phyloP scores from a whole-genome alignment of 768 basidiomycete genomes.

The Pulveroboletus sp. region DNA sequence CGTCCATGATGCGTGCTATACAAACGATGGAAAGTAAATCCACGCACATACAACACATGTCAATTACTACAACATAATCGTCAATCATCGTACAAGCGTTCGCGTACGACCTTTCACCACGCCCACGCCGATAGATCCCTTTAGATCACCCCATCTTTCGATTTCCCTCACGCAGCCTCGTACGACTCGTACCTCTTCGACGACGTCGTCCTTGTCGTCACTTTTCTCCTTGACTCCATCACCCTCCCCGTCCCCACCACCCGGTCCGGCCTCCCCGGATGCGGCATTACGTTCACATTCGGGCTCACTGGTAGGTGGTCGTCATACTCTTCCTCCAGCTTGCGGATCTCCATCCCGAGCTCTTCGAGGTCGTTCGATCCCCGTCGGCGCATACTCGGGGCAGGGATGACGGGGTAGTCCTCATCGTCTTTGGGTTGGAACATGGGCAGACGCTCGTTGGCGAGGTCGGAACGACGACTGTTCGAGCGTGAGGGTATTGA shows the following conservation, averaged over 20 bases:
- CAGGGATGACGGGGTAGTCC: slow-evolving; percentile 48
- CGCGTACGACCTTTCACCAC: not conserved
- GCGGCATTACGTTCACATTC: not conserved
- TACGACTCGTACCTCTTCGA: slow-evolving; percentile 56
- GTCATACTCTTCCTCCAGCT: slow-evolving; percentile 52
- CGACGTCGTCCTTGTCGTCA: slow-evolving; percentile 44
- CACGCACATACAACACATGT: too few relatives aligned
- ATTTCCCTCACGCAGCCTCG: not conserved
- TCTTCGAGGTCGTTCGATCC: slow-evolving; percentile 39
- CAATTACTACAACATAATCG: not conserved
- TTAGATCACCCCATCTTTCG: not conserved
- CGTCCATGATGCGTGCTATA: too few relatives aligned
- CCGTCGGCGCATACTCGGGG: slow-evolving; percentile 57
- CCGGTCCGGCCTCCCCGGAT: not conserved
- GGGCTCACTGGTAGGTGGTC: slow-evolving; percentile 29
- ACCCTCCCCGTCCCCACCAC: slow-evolving; percentile 47
- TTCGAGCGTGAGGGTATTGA: not conserved
- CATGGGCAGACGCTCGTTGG: slow-evolving; percentile 71
- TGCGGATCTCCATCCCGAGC: slow-evolving; percentile 64
- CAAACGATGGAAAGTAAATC: too few relatives aligned
- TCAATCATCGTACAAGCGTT: not conserved
- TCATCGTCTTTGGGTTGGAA: slow-evolving; percentile 37
- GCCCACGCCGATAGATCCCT: not conserved
- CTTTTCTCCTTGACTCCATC: slow-evolving; percentile 51
- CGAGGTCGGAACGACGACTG: slow-evolving; percentile 68